These are phyloP conservation scores for Coprinopsis marcescibilis DNA, from an alignment of 768 basidiomycete genomes.

Conservation along the genomic window DNA sequence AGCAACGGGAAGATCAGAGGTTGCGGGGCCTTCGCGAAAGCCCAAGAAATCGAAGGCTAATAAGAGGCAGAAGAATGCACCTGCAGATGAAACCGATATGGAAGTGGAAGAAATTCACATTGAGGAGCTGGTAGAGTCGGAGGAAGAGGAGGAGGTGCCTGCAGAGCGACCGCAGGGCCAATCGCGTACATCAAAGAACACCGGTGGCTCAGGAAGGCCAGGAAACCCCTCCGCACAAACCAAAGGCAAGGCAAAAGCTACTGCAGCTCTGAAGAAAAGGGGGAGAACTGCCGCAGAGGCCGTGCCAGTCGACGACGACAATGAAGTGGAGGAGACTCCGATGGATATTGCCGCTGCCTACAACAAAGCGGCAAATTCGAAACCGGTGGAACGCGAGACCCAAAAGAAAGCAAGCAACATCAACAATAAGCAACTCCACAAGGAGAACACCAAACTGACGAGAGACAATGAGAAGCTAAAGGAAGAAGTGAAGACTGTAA, in stretches of 20 bases:
- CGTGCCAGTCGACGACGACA: conserved; percentile 16
- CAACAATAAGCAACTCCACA: background rate
- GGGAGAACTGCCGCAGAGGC: conserved; percentile 19
- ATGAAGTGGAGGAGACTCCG: conserved; percentile 16
- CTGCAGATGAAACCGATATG: conserved; percentile 7
- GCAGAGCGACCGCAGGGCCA: conserved; percentile 12
- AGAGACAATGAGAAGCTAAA: conserved; percentile 10
- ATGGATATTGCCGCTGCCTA: conserved; percentile 19
- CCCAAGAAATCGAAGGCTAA: background rate
- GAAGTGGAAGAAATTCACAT: conserved; percentile 12
- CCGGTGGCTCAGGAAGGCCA: conserved; percentile 11
- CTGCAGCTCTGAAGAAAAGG: conserved; percentile 6
- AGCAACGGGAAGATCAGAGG: conserved; percentile 1
- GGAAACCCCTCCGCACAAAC: conserved; percentile 1
- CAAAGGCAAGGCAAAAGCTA: conserved; percentile 15
- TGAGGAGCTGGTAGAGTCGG: conserved; percentile 13
- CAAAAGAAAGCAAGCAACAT: conserved; percentile 7
- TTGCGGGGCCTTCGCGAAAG: conserved; percentile 6
- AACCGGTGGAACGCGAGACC: conserved; percentile 13
- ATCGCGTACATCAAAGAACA: conserved; percentile 17
- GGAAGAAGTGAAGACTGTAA: conserved; percentile 15
- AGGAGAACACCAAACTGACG: conserved; percentile 11
- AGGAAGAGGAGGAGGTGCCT: conserved; percentile 16
- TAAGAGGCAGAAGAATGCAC: conserved; percentile 10
- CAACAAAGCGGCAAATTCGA: conserved; percentile 11